These are phyloP conservation scores for Ricinus communis DNA, from an alignment of 345 rosid genomes.

Conservation along the genomic window DNA sequence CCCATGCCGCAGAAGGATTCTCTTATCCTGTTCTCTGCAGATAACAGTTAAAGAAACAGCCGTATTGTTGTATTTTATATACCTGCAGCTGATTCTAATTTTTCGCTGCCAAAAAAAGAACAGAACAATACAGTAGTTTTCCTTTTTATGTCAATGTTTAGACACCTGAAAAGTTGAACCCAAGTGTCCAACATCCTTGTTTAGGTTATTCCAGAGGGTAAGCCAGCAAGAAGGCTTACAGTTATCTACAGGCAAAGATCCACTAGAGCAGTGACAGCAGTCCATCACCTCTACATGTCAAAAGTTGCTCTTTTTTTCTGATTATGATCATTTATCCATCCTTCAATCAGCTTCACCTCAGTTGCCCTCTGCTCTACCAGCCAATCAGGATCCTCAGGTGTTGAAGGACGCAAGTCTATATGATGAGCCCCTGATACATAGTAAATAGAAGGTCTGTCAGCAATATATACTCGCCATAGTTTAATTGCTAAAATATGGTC, in stretches of 20 bases:
- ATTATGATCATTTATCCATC: slow-evolving; percentile 58
- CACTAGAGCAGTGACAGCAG: neutral
- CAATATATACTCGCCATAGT: neutral
- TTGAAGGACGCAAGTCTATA: slow-evolving; percentile 75
- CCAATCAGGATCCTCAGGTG: slow-evolving; percentile 74
- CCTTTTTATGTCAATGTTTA: too few relatives aligned
- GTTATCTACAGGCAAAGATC: neutral
- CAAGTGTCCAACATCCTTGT: too few relatives aligned
- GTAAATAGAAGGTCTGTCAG: neutral
- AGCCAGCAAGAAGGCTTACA: too few relatives aligned
- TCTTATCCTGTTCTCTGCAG: too few relatives aligned
- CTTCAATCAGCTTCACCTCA: slow-evolving; percentile 66
- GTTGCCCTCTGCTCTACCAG: slow-evolving; percentile 67
- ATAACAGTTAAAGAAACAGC: too few relatives aligned
- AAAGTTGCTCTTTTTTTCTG: slow-evolving; percentile 34
- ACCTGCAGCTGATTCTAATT: too few relatives aligned
- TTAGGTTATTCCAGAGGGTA: too few relatives aligned
- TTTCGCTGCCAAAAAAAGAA: too few relatives aligned
- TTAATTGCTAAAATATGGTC: neutral
- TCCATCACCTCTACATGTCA: slow-evolving; percentile 23
- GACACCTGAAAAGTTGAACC: too few relatives aligned
- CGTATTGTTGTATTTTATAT: too few relatives aligned
- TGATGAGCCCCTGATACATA: slow-evolving; percentile 76
- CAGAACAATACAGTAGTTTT: too few relatives aligned
- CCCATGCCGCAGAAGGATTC: too few relatives aligned